Base-by-base conservation (phyloP, 352 stramenopile genomes). In the Globisporangium middletonii region DNA sequence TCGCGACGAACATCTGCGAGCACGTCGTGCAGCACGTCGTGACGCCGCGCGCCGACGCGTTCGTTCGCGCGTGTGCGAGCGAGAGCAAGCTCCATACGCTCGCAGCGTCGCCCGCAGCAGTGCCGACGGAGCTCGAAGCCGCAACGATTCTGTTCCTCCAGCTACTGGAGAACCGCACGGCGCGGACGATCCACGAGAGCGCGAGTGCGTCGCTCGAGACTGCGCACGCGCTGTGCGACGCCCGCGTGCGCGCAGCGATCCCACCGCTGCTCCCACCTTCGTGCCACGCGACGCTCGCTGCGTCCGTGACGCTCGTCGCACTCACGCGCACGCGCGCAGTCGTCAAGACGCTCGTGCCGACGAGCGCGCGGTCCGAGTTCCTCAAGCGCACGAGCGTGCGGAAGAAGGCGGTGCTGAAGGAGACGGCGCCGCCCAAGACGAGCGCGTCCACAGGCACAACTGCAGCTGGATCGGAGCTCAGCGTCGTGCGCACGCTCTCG, bases 1-100 rank as follows among this genome's bases (percentile, higher is more conserved):
- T 80, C 13, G 77, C 81, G 33, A 88, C 72, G 0, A 78, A 84
- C 26, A 61, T 85, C 8, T 87, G 77, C 61, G 77, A 87, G 43
- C 62, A 86, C 49, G 76, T 83, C 1, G 58, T 83, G 42, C 52
- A 58, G n/a, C 67, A 65, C 6, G 41, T 83, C 26, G 77, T 86
- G 12, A 68, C 57, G 3, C 66, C 70, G 12, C 59, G 64, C 2
- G 80, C 70, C 37, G 73, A 88, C 48, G 28, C 45, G 3, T 67
- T 90, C 11, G 66, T 88, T 3, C 57, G 77, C 33, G 63, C 43
- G 1, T 80, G 73, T 61, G 62, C 67, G 0, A 45, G 43, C 2
- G 70, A 78, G 16, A 75, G 66, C 37, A 64, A 26, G 35, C 55
- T 35, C 23, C 2, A 19, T 16, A 8, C 50, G 52, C 18, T 18